Percentiles rank a stretch among this genome's conserved stretches.
Evolutionary conservation across 768 basidiomycete genomes (phyloP).

Genomic region (Cubamyces lactineus): DNA sequence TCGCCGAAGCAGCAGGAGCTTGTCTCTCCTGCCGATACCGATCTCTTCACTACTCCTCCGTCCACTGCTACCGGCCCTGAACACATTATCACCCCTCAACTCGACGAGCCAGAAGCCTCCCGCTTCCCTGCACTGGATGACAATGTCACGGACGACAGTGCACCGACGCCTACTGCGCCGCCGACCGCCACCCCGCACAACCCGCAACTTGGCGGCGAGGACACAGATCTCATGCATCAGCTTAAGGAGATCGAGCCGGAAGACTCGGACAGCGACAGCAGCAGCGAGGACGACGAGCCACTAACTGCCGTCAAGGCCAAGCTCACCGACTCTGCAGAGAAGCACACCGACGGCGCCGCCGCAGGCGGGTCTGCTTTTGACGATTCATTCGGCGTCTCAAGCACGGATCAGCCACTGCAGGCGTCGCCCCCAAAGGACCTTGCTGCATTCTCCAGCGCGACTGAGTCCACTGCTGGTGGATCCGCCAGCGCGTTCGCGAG

Average conservation of each 20-base stretch:
- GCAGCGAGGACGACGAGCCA: constrained; percentile 42
- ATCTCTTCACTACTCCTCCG: constrained; percentile 61
- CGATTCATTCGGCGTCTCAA: constrained; percentile 53
- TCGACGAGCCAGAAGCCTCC: not conserved
- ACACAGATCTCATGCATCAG: constrained; percentile 56
- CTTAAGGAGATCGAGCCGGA: constrained; percentile 57
- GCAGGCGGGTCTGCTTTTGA: constrained; percentile 48
- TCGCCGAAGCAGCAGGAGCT: constrained; percentile 10
- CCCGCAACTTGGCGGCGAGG: constrained; percentile 30
- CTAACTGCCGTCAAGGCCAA: constrained; percentile 32
- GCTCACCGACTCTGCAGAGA: constrained; percentile 10
- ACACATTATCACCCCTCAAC: not conserved
- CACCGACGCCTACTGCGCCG: constrained; percentile 16
- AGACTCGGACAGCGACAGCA: constrained; percentile 42
- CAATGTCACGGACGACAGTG: constrained; percentile 13
- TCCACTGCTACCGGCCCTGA: constrained; percentile 40
- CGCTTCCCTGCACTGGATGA: constrained; percentile 21
- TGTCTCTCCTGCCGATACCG: constrained; percentile 33
- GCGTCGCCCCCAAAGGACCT: constrained; percentile 12
- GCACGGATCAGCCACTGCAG: not conserved
- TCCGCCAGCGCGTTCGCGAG: constrained; percentile 22
- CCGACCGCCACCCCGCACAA: constrained; percentile 9
- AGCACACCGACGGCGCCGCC: constrained; percentile 22
- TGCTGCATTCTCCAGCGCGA: constrained; percentile 22
- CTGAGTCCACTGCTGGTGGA: constrained; percentile 24